Base-by-base conservation (phyloP, 805 yeast species). In the Spathaspora boniae region DNA sequence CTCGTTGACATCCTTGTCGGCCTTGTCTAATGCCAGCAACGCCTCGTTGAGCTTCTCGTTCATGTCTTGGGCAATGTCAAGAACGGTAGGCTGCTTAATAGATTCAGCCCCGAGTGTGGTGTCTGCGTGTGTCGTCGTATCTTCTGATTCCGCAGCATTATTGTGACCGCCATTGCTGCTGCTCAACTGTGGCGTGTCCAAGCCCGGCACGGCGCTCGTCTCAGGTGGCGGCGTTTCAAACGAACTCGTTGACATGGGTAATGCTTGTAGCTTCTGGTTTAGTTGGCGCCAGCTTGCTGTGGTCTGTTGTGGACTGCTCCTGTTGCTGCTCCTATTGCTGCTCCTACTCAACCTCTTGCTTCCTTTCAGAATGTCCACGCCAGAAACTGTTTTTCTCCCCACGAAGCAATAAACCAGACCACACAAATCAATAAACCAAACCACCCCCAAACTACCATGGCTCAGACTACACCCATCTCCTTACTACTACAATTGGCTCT, bases 41-140 rank as follows among this genome's bases (percentile, higher is more conserved):
- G 61, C 40, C 9, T 44, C 45, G 21, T 50, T 36, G 12, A 62
- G 39, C 20, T 50, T 50, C 6, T 39, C 42, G 26, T 65, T 68
- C 16, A 67, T 53, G 4, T 48, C 55, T 47, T 48, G 56, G 2
- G 65, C 61, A n/a, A 64, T 40, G 26, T 65, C 70, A 17, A 61
- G 48, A 4, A 60, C 51, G 3, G 46, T 36, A 6, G 26, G 23
- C 12, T 36, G 33, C 23, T 34, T 28, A 5, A 34, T 33, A 19
- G 7, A 8, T 8, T 3, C 18, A 14, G 26, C 15, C 16, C 14
- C 11, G 15, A 6, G 25, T 14, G 27, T 12, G 7, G 16, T 6
- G n/a, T 31, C 34, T 7, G 25, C 12, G 6, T 6, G 9, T 6
- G 17, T 12, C 9, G 14, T 21, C 21, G 5, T 16, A 9, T 4